These are phyloP conservation scores for Pharus latifolius DNA, from an alignment of 176 grass and related monocot species.

Conservation along the genomic window DNA sequence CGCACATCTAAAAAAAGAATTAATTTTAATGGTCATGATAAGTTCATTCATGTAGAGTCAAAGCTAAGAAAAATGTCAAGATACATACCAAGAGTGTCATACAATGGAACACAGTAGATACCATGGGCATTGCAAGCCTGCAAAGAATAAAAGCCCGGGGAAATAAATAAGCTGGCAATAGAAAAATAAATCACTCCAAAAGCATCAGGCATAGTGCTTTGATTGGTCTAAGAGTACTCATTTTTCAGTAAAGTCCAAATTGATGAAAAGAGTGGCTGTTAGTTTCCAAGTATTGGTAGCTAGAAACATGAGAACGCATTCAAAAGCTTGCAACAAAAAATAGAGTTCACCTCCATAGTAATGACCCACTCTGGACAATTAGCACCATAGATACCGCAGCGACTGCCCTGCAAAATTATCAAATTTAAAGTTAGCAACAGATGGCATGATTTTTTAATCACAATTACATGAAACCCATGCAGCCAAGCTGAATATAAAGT, in stretches of 20 bases:
- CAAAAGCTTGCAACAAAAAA: background rate
- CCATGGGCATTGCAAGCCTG: constrained; percentile 90
- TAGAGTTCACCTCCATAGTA: constrained; percentile 72
- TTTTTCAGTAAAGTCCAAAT: background rate
- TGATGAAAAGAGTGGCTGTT: background rate
- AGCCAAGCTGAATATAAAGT: background rate
- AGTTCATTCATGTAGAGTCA: background rate
- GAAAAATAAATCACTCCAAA: no score
- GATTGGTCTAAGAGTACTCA: background rate
- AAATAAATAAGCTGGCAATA: constrained; percentile 6
- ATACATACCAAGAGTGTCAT: constrained; percentile 85
- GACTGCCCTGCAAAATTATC: constrained; percentile 38
- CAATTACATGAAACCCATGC: background rate
- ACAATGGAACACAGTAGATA: constrained; percentile 75
- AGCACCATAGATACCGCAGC: constrained; percentile 78
- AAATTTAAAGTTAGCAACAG: background rate
- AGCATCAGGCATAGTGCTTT: background rate
- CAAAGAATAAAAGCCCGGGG: constrained; percentile 16
- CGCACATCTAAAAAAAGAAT: background rate
- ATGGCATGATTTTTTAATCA: constrained; percentile 3
- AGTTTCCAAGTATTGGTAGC: background rate
- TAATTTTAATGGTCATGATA: background rate
- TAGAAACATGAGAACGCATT: background rate
- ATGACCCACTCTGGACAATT: constrained; percentile 87
- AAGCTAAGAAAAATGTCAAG: constrained; percentile 12